Percentiles rank a stretch among this genome's conserved stretches.
phyloP scores from a whole-genome alignment of 768 basidiomycete genomes.

The Leccinum uliginosum region DNA sequence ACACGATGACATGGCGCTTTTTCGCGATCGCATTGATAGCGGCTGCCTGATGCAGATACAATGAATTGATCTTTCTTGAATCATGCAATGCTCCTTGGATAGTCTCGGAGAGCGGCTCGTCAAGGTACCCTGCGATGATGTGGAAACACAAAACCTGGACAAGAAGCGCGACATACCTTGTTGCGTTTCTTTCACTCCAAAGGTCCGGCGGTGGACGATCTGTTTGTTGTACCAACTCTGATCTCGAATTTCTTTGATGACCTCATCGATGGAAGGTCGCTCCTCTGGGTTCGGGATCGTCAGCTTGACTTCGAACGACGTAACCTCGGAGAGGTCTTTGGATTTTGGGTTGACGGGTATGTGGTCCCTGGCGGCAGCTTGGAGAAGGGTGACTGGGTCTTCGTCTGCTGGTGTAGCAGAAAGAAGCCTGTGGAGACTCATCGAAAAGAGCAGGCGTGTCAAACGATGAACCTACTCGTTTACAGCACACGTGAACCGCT shows the following conservation, averaged over 20 bases:
- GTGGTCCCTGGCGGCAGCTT: conserved; percentile 63
- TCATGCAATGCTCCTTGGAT: conserved; percentile 52
- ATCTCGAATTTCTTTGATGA: conserved; percentile 54
- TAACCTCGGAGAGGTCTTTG: not conserved
- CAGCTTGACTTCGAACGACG: conserved; percentile 6
- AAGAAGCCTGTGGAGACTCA: conserved; percentile 45
- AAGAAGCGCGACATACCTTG: conserved; percentile 37
- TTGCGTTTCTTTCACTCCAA: conserved; percentile 48
- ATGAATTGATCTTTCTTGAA: conserved; percentile 54
- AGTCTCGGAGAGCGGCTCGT: conserved; percentile 52
- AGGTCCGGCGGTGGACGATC: conserved; percentile 53
- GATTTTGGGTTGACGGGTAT: conserved; percentile 60
- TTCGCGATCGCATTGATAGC: conserved; percentile 62
- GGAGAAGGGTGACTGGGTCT: conserved; percentile 60
- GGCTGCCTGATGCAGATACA: conserved; percentile 69
- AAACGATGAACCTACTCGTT: conserved; percentile 48
- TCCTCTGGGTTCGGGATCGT: conserved; percentile 40
- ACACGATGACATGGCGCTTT: conserved; percentile 75
- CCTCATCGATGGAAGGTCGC: conserved; percentile 52
- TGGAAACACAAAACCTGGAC: too few relatives aligned
- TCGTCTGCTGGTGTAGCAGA: conserved; percentile 45
- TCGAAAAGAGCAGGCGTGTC: not conserved
- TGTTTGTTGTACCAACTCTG: conserved; percentile 69
- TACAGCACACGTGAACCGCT: conserved; percentile 58
- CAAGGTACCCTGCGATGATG: conserved; percentile 39